A percentile compares a stretch with the other conserved stretches of the same genome.
Conservation (phyloP, 208 protist genomes). For the Strigomonas galati region DNA sequence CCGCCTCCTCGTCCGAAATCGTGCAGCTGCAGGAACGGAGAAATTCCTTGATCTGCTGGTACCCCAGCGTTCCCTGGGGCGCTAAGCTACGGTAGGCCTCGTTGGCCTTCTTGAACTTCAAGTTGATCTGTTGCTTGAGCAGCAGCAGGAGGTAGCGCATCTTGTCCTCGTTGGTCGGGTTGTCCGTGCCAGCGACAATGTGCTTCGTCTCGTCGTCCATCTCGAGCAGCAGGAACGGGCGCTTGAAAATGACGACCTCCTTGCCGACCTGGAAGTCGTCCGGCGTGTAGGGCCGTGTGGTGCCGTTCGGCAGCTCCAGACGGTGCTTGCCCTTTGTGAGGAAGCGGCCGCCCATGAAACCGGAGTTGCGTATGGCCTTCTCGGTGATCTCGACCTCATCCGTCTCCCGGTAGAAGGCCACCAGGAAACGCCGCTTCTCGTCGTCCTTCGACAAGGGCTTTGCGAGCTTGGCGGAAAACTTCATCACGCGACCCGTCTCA, state of each 20-base stretch:
- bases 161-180: slow-evolving; percentile 44
- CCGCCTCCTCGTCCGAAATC: slow-evolving; percentile 79
- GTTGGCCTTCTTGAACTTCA: slow-evolving; percentile 67
- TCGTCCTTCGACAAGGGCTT: slow-evolving; percentile 70
- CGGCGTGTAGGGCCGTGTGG: slow-evolving; percentile 53
- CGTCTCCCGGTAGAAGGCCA: slow-evolving; percentile 88
- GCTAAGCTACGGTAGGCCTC: slow-evolving; percentile 77
- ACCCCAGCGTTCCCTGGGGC: slow-evolving; percentile 71
- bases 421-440: slow-evolving; percentile 76
- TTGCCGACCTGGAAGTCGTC: slow-evolving; percentile 77
- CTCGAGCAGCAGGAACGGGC: slow-evolving; percentile 67
- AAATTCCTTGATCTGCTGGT: slow-evolving; percentile 78
- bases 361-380: slow-evolving; percentile 75
- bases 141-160: slow-evolving; percentile 71
- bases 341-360: slow-evolving; percentile 88
- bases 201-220: slow-evolving; percentile 67
- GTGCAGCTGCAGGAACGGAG: slow-evolving; percentile 77
- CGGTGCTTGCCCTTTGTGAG: slow-evolving; percentile 73
- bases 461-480: slow-evolving; percentile 62
- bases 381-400: slow-evolving; percentile 88
- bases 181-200: slow-evolving; percentile 66
- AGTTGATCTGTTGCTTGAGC: slow-evolving; percentile 77
- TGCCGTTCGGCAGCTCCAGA: slow-evolving; percentile 64
- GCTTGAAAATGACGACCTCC: slow-evolving; percentile 64
- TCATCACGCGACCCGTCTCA: slow-evolving; percentile 83